phyloP scores from a whole-genome alignment of 495 filamentous ascomycete genomes.

The Beverwykella pulmonaria region DNA sequence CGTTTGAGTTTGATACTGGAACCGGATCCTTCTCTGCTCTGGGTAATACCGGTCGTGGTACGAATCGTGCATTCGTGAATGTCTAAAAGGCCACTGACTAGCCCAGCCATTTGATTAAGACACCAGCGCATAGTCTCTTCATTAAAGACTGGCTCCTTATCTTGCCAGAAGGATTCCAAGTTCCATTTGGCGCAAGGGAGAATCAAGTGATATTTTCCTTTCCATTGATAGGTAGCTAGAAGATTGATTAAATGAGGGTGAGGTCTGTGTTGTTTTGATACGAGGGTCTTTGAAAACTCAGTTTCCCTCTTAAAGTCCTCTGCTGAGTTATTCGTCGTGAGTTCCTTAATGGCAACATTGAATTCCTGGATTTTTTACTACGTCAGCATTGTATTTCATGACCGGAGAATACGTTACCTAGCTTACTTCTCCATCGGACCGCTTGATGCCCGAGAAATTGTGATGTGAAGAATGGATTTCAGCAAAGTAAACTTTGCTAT shows the following conservation, averaged over 20 bases:
- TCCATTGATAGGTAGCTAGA: slow-evolving; percentile 4
- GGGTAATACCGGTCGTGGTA: background rate
- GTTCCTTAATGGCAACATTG: slow-evolving; percentile 8
- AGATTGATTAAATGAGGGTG: slow-evolving; percentile 6
- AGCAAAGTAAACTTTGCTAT: slow-evolving; percentile 1
- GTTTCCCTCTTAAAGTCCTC: background rate
- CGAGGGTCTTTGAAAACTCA: background rate
- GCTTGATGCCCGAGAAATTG: background rate
- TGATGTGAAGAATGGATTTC: slow-evolving; percentile 6
- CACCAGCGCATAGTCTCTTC: background rate
- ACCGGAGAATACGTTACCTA: background rate
- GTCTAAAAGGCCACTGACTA: background rate
- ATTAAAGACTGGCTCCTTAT: background rate
- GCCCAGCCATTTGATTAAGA: background rate
- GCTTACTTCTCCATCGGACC: background rate
- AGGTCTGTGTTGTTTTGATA: background rate
- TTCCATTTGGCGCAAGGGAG: background rate
- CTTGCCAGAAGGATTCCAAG: background rate
- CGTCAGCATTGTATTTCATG: background rate
- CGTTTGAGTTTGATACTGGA: background rate
- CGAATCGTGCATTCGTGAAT: slow-evolving; percentile 2
- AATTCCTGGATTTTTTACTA: background rate
- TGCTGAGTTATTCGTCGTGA: background rate
- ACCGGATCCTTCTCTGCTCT: background rate
- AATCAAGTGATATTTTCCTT: slow-evolving; percentile 1